phyloP scores from a whole-genome alignment of 2,329 filamentous ascomycete genomes.

The Drechslerella stenobrocha region DNA sequence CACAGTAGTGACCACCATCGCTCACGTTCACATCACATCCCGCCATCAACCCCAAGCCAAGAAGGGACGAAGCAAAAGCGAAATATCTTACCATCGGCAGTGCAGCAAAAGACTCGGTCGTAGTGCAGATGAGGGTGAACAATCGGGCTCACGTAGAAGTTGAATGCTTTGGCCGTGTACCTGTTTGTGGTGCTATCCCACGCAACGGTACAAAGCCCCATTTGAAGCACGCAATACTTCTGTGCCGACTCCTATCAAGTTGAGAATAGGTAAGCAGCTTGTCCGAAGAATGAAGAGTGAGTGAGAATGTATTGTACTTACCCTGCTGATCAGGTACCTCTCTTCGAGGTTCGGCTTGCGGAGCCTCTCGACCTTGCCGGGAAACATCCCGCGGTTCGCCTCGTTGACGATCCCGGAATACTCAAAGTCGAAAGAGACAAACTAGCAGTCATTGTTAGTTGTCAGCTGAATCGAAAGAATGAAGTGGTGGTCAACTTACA shows the following conservation, averaged over 20 bases:
- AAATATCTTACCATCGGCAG: slow-evolving; percentile 31
- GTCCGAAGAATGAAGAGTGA: not conserved
- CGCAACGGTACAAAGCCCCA: slow-evolving; percentile 51
- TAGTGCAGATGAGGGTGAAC: slow-evolving; percentile 17
- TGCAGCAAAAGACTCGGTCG: slow-evolving; percentile 16
- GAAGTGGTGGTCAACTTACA: slow-evolving; percentile 11
- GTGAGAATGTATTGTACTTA: slow-evolving; percentile 2
- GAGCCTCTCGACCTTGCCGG: slow-evolving; percentile 31
- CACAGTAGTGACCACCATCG: too few relatives aligned
- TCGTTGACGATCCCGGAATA: slow-evolving; percentile 50
- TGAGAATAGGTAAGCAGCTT: not conserved
- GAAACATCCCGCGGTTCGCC: slow-evolving; percentile 15
- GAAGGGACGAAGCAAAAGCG: too few relatives aligned
- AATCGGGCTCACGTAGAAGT: slow-evolving; percentile 49
- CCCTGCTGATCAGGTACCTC: slow-evolving; percentile 49
- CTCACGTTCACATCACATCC: too few relatives aligned
- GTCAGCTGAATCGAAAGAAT: not conserved
- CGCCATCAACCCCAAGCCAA: too few relatives aligned
- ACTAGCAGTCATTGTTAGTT: slow-evolving; percentile 10
- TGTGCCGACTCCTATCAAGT: slow-evolving; percentile 48
- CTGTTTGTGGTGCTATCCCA: slow-evolving; percentile 24
- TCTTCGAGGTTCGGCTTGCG: slow-evolving; percentile 50
- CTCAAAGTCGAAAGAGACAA: slow-evolving; percentile 51
- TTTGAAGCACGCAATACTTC: slow-evolving; percentile 51
- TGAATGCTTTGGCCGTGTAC: slow-evolving; percentile 50